Base-by-base conservation (phyloP, 139 green algal genomes). In the Desmodesmus armatus region DNA sequence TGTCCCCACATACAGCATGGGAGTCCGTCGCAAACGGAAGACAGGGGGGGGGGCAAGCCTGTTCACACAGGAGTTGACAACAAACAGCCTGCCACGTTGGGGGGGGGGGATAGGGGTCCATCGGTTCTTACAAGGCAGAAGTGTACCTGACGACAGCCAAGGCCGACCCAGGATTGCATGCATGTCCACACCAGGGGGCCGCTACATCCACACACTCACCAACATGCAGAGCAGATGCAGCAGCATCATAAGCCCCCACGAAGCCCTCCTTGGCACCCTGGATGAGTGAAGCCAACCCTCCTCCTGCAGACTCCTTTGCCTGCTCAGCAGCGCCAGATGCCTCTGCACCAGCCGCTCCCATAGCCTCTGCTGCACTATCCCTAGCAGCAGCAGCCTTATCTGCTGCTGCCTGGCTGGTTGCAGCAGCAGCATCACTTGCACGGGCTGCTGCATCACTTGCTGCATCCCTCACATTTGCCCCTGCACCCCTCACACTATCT, bases 201-300 rank as follows among this genome's bases (percentile, higher is more conserved):
- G n/a, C n/a, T n/a, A n/a, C n/a, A n/a, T n/a, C n/a, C n/a, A n/a
- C n/a, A n/a, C n/a, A n/a, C n/a, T n/a, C n/a, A n/a, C n/a, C n/a
- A n/a, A n/a, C n/a, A 47, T 21, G 76, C 35, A 67, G 73, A 49
- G 76, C 76, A 51, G 25, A 53, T 53, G 76, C 76, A 67, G 76
- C 76, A 53, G 76, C 27, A 55, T 82, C 76, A 66, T 82, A 82
- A 0, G 76, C 76, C 25, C 76, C 55, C 7, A 82, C 76, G 11
- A 82, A 72, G 37, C 76, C 76, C n/a, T 72, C 76, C 55, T 82
- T 82, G 53, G 76, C 76, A 55, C 47, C 47, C 47, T 55, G 47
- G 47, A 55, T 55, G 47, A 55, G 47, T 7, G 13, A 55, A 13
- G 13, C 7, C 13, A 7, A 55, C 47, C 33, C 39, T 1, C 25